Percentiles rank a stretch among this genome's conserved stretches.
Conservation (phyloP, 495 filamentous ascomycete genomes). For the Podospora sp. region DNA sequence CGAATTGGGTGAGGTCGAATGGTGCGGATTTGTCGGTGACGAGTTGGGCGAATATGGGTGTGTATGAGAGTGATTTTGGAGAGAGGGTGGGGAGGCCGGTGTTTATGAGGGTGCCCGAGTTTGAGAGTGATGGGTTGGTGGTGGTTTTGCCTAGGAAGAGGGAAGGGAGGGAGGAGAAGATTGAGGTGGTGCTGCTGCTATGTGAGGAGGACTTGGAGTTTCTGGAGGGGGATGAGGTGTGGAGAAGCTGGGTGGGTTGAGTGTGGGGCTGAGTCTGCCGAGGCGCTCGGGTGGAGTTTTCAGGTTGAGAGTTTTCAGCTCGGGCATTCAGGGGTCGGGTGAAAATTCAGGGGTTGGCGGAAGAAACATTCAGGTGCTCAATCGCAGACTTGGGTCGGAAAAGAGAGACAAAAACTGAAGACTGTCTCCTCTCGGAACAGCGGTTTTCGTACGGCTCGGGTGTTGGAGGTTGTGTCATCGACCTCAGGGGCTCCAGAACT, state of each 20-base stretch:
- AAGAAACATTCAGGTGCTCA: neutral
- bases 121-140: conserved; percentile 41
- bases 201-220: neutral
- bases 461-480: too few relatives aligned
- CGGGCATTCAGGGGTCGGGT: neutral
- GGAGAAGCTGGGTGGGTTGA: neutral
- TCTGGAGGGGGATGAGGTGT: conserved; percentile 5
- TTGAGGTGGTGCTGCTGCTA: neutral
- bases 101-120: conserved; percentile 15
- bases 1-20: neutral
- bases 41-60: conserved; percentile 17
- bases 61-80: conserved; percentile 16
- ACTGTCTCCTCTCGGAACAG: too few relatives aligned
- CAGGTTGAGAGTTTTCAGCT: neutral
- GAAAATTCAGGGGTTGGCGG: neutral
- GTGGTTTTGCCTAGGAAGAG: conserved; percentile 6
- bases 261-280: neutral
- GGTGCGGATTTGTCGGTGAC: conserved; percentile 13
- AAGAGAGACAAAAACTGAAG: too few relatives aligned
- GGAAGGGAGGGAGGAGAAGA: neutral
- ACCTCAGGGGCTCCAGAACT: too few relatives aligned
- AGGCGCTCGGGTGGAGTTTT: neutral
- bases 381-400: too few relatives aligned
- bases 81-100: neutral
- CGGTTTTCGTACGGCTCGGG: too few relatives aligned